Evolutionary conservation across 2,329 filamentous ascomycete genomes (phyloP).

Genomic region (Phaeosphaeriaceae sp.): DNA sequence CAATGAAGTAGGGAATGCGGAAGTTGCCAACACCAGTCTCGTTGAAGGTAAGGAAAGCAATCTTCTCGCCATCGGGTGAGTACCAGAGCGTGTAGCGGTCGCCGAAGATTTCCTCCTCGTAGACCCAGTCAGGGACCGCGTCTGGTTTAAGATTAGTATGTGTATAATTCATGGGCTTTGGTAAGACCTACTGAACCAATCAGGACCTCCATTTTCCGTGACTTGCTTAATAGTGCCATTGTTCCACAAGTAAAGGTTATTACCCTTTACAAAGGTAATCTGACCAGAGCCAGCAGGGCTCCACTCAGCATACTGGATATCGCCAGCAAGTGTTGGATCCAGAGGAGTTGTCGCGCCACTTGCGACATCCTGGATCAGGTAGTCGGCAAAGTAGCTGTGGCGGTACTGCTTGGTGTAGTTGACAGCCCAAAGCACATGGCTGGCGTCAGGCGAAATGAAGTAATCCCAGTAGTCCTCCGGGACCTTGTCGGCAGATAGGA

Average conservation of each 20-base stretch:
- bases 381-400: conserved; percentile 72
- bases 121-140: conserved; percentile 70
- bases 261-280: conserved; percentile 72
- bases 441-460: conserved; percentile 67
- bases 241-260: conserved; percentile 68
- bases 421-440: conserved; percentile 66
- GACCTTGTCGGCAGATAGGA: conserved; percentile 65
- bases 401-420: conserved; percentile 75
- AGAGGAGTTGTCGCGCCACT: conserved; percentile 63
- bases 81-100: conserved; percentile 63
- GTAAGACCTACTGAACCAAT: conserved; percentile 61
- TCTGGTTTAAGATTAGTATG: not conserved
- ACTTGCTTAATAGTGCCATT: conserved; percentile 63
- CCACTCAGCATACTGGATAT: conserved; percentile 72
- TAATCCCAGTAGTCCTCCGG: conserved; percentile 64
- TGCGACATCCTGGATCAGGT: conserved; percentile 68
- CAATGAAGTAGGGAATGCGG: conserved; percentile 72
- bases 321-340: conserved; percentile 65
- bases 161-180: not conserved
- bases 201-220: conserved; percentile 65
- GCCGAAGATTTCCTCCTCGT: conserved; percentile 66
- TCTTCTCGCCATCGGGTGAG: conserved; percentile 62
- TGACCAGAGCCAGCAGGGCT: conserved; percentile 61
- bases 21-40: conserved; percentile 73
- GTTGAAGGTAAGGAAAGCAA: conserved; percentile 65